A percentile compares a stretch with the other conserved stretches of the same genome.
Conservation (phyloP, 495 filamentous ascomycete species). For the Neurospora sp. region DNA sequence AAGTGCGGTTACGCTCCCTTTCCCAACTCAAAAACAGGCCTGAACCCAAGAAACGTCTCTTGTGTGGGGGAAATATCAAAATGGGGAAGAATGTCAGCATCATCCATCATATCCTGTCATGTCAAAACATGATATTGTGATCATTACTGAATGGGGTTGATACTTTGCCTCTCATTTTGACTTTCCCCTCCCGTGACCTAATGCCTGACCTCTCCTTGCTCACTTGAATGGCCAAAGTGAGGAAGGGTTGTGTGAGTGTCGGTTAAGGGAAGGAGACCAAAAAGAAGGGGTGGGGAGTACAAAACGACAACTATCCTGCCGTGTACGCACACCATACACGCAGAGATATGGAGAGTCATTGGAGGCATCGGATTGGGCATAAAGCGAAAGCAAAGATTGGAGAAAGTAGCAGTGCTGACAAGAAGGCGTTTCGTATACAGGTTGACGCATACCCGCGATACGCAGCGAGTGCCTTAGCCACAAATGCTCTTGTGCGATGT, state of each 20-base stretch:
- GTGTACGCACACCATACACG: background rate
- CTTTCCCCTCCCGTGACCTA: background rate
- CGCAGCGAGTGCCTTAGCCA: constrained; percentile 78
- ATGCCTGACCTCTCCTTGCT: background rate
- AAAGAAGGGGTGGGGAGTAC: background rate
- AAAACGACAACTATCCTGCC: background rate
- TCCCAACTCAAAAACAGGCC: background rate
- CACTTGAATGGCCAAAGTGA: background rate
- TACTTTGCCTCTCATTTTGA: background rate
- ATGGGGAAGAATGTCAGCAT: background rate
- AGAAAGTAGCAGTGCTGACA: constrained; percentile 11
- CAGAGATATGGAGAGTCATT: background rate
- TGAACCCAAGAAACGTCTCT: background rate
- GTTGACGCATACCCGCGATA: constrained; percentile 90
- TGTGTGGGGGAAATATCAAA: background rate
- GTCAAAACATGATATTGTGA: background rate
- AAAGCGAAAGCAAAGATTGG: constrained; percentile 4
- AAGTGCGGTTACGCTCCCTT: constrained; percentile 11
- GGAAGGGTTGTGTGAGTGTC: background rate
- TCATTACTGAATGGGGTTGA: background rate
- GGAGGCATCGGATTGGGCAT: constrained; percentile 10
- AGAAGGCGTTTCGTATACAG: constrained; percentile 14
- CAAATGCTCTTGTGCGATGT: constrained; percentile 77
- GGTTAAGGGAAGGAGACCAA: background rate
- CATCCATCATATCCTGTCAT: background rate